Evolutionary conservation across 2,329 filamentous ascomycete genomes (phyloP), one percentile per base, ranked within the genome.

Genomic region (Epichloe brachyelytri): DNA sequence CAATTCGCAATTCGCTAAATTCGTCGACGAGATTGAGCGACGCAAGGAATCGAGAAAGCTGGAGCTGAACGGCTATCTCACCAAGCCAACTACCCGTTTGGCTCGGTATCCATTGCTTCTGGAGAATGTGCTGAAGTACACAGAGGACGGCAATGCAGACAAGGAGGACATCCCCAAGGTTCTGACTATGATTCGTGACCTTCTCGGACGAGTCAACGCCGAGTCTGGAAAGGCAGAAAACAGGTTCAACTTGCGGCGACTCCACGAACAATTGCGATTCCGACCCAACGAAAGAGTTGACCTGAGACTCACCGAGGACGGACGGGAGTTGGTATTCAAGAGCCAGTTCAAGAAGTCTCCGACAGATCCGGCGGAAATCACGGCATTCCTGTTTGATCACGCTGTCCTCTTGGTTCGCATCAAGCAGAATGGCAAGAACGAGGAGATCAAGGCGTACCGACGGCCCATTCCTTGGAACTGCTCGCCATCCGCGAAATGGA

Each of bases 201-300:
- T 95, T 58, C 72, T 98, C 47, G 85, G 81, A 48, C 80, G 87
- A 56, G 93, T 98, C 63, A 98, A 98, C 62, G 79, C 87, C 14
- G 93, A 97, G 67, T 95, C 89, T 58, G 93, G 93, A 60, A 96
- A 95, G 71, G 89, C 93, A 0, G 93, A 98, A 68, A 98, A 98
- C 64, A 85, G 93, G 49, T 97, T 95, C 75, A 97, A 97, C 65
- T 72, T 98, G 52, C 85, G 91, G 66, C 86, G 89, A 58, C 77
- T 98, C 34, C 93, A 96, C 63, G 83, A 93, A 59, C 87, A 95
- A 60, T 79, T 98, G 56, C 88, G 91, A 56, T 98, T 95, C 76
- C 80, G 85, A 41, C 84, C 87, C 1, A 88, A 88, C 55, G 91
- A 96, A 62, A 86, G 85, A 62, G 90, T 97, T 46, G 93, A 98